A percentile compares a stretch with the other conserved stretches of the same genome.
phyloP scores from a whole-genome alignment of 768 basidiomycete genomes.

The Rhodocollybia butyracea region DNA sequence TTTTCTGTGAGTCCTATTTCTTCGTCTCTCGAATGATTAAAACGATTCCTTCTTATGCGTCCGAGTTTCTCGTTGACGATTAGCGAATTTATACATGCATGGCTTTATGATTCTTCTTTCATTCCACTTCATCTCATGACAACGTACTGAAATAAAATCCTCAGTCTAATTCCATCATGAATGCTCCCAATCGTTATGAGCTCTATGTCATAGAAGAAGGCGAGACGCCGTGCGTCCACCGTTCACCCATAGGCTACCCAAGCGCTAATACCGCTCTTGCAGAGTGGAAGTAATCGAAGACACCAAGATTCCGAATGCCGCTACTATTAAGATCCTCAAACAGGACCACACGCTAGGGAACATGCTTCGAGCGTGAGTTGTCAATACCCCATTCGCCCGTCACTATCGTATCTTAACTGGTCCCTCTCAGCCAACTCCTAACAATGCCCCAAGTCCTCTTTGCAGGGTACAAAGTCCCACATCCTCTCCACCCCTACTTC shows the following conservation, averaged over 20 bases:
- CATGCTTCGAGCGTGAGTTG: slow-evolving; percentile 88
- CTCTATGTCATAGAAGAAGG: slow-evolving; percentile 89
- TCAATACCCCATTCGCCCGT: not conserved
- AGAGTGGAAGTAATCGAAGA: slow-evolving; percentile 93
- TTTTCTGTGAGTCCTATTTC: not conserved
- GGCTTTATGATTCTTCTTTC: slow-evolving; percentile 17
- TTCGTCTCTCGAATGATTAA: slow-evolving; percentile 27
- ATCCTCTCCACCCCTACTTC: slow-evolving; percentile 93
- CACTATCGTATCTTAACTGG: not conserved
- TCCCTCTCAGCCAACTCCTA: slow-evolving; percentile 72
- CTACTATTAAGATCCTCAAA: slow-evolving; percentile 90
- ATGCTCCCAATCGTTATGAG: slow-evolving; percentile 92
- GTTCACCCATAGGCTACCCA: not conserved
- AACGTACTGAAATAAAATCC: slow-evolving; percentile 6
- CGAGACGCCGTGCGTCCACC: slow-evolving; percentile 80
- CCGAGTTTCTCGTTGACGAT: slow-evolving; percentile 29
- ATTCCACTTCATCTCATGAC: not conserved
- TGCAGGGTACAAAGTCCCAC: slow-evolving; percentile 97
- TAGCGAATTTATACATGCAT: slow-evolving; percentile 14
- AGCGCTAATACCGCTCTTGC: slow-evolving; percentile 11
- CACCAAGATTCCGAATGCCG: slow-evolving; percentile 96
- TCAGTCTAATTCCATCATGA: slow-evolving; percentile 49
- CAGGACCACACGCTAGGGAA: slow-evolving; percentile 97
- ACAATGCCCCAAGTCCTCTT: slow-evolving; percentile 86
- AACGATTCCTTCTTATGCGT: slow-evolving; percentile 38